Conservation (phyloP, 202 grass and related monocot genomes). For the Bolboschoenoplectus hybrid region DNA sequence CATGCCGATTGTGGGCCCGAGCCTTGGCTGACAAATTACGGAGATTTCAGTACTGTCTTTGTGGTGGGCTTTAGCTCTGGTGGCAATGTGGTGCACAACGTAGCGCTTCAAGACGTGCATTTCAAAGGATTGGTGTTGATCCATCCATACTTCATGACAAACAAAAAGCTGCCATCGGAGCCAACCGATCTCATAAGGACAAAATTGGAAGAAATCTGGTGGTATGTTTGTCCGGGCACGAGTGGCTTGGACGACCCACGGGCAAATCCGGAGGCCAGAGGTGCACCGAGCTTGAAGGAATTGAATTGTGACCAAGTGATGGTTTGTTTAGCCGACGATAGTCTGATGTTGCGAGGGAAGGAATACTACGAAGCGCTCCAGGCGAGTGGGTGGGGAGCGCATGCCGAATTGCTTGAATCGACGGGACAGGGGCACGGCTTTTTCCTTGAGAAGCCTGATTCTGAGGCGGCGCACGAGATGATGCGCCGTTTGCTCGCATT, state of each 20-base stretch:
- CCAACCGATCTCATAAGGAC: not conserved
- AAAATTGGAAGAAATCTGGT: constrained; percentile 35
- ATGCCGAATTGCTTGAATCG: constrained; percentile 45
- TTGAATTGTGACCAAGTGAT: constrained; percentile 45
- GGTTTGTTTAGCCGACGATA: constrained; percentile 47
- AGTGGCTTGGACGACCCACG: constrained; percentile 43
- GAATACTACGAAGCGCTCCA: constrained; percentile 42
- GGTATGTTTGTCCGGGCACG: constrained; percentile 35
- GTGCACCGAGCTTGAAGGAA: constrained; percentile 36
- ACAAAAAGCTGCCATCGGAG: constrained; percentile 41
- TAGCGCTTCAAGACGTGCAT: constrained; percentile 44
- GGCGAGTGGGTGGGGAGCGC: constrained; percentile 31
- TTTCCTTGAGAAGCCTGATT: constrained; percentile 50
- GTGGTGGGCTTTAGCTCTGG: constrained; percentile 58
- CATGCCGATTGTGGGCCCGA: constrained; percentile 43
- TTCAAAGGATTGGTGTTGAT: constrained; percentile 47
- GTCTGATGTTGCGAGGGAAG: constrained; percentile 40
- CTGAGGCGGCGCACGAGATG: constrained; percentile 51
- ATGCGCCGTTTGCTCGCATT: constrained; percentile 59
- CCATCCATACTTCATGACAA: constrained; percentile 58
- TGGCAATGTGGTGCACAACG: constrained; percentile 63
- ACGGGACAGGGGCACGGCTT: constrained; percentile 46
- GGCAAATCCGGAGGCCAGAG: constrained; percentile 50
- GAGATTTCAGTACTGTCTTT: constrained; percentile 48
- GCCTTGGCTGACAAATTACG: constrained; percentile 46